Conservation (phyloP, 768 basidiomycete genomes). For the Lactarius quietus region DNA sequence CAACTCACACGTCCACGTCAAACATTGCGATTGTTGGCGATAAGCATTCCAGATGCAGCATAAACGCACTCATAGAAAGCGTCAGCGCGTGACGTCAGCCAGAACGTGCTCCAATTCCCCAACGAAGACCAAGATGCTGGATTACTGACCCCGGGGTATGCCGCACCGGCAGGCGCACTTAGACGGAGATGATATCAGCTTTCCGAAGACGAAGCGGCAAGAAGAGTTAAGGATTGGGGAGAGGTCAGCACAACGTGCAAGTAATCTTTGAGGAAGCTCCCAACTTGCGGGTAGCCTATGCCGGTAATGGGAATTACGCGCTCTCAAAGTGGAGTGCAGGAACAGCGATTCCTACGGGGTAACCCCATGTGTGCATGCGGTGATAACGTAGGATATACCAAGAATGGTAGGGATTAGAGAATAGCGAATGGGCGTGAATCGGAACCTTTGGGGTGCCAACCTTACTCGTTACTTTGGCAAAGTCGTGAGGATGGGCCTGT, state of each 20-base stretch:
- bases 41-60: constrained; percentile 7
- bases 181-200: constrained; percentile 23
- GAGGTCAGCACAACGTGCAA: constrained; percentile 21
- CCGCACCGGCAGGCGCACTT: constrained; percentile 17
- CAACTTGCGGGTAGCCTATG: constrained; percentile 13
- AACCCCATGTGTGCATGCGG: constrained; percentile 11
- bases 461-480: constrained; percentile 3
- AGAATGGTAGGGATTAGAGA: constrained; percentile 15
- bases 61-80: not conserved
- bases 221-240: constrained; percentile 2
- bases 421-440: constrained; percentile 23
- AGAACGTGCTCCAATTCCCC: constrained; percentile 19
- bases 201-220: constrained; percentile 18
- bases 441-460: constrained; percentile 9
- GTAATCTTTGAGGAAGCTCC: constrained; percentile 16
- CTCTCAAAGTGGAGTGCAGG: not conserved
- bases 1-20: not conserved
- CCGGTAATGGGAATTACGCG: constrained; percentile 4
- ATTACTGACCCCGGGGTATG: constrained; percentile 2
- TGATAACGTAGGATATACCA: constrained; percentile 17
- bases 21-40: not conserved
- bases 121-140: constrained; percentile 6
- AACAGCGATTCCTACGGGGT: constrained; percentile 14
- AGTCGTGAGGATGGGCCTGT: not conserved
- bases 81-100: constrained; percentile 18